Evolutionary conservation across 1,284 basidiomycete species (phyloP).

Genomic region (Blastosporella zonata): DNA sequence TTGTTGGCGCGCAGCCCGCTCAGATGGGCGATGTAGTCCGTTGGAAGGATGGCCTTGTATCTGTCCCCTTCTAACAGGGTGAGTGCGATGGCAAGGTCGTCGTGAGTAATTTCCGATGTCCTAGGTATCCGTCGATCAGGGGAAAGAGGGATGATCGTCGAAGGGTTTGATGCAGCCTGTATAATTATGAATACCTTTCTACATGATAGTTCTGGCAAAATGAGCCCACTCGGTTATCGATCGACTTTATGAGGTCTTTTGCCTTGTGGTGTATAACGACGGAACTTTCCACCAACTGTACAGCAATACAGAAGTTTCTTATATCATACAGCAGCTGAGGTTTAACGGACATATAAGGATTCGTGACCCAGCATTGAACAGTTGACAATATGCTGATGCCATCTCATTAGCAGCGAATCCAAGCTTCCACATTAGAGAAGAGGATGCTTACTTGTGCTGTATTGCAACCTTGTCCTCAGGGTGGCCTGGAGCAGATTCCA

Average conservation of each 20-base stretch:
- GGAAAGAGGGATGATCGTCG: slow-evolving; percentile 17
- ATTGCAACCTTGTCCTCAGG: slow-evolving; percentile 28
- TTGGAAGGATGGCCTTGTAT: slow-evolving; percentile 35
- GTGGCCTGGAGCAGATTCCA: slow-evolving; percentile 20
- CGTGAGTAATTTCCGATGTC: slow-evolving; percentile 30
- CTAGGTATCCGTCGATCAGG: slow-evolving; percentile 25
- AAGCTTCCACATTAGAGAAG: too few relatives aligned
- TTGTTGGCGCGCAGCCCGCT: slow-evolving; percentile 26
- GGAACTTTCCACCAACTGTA: slow-evolving; percentile 27
- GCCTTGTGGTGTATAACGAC: slow-evolving; percentile 31
- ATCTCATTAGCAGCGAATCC: not conserved
- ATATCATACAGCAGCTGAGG: slow-evolving; percentile 33
- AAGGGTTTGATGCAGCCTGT: slow-evolving; percentile 9
- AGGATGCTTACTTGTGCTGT: slow-evolving; percentile 33
- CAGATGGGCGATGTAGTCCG: slow-evolving; percentile 41
- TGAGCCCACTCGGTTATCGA: slow-evolving; percentile 20
- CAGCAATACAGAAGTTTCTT: slow-evolving; percentile 31
- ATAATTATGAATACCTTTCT: slow-evolving; percentile 8
- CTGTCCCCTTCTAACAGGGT: slow-evolving; percentile 41
- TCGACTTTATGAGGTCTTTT: slow-evolving; percentile 27
- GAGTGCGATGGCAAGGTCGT: slow-evolving; percentile 40
- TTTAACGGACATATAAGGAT: slow-evolving; percentile 28
- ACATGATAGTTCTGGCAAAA: not conserved
- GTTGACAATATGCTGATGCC: slow-evolving; percentile 33
- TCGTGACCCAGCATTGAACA: slow-evolving; percentile 36